Percentiles rank a stretch among this genome's conserved stretches.
These are phyloP conservation scores for Eucalyptus polyanthemos DNA, from an alignment of 345 rosid genomes.

Conservation along the genomic window DNA sequence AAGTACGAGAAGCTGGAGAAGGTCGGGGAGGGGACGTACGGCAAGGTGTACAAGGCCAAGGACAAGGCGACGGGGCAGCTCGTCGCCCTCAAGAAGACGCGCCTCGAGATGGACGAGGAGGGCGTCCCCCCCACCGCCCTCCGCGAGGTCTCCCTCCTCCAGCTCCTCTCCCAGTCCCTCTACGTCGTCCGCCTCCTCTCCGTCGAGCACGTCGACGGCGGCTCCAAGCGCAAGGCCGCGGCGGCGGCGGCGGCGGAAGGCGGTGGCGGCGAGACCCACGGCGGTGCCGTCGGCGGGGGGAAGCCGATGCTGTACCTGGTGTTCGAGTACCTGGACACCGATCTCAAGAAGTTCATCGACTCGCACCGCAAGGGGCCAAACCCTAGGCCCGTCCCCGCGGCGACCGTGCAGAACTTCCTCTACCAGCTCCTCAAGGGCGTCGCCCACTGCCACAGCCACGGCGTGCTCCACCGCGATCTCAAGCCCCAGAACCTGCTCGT, in stretches of 20 bases:
- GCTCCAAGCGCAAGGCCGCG: neutral
- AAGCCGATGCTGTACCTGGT: slow-evolving; percentile 81
- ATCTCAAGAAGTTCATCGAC: slow-evolving; percentile 89
- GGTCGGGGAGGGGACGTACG: slow-evolving; percentile 95
- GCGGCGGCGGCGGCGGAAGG: neutral
- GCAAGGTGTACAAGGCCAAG: slow-evolving; percentile 89
- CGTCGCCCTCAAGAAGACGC: slow-evolving; percentile 84
- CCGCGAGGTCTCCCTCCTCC: slow-evolving; percentile 90
- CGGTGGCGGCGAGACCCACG: neutral
- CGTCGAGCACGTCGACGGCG: slow-evolving; percentile 72
- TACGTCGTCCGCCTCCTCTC: slow-evolving; percentile 81
- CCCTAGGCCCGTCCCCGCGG: slow-evolving; percentile 50
- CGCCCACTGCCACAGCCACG: slow-evolving; percentile 91
- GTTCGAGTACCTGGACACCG: slow-evolving; percentile 86
- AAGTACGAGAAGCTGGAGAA: slow-evolving; percentile 97
- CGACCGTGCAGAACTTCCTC: slow-evolving; percentile 56
- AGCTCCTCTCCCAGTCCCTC: slow-evolving; percentile 80
- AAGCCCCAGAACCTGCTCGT: slow-evolving; percentile 88
- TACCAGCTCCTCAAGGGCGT: slow-evolving; percentile 94
- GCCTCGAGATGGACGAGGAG: slow-evolving; percentile 97
- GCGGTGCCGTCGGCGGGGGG: neutral
- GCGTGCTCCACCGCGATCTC: slow-evolving; percentile 87
- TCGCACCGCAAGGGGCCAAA: slow-evolving; percentile 62
- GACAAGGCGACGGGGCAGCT: slow-evolving; percentile 67
- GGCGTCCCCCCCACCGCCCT: slow-evolving; percentile 97